Evolutionary conservation across 176 grass and related monocot species (phyloP), one percentile per base, ranked within the genome.

Genomic region (Echinochloa phyllopogon): DNA sequence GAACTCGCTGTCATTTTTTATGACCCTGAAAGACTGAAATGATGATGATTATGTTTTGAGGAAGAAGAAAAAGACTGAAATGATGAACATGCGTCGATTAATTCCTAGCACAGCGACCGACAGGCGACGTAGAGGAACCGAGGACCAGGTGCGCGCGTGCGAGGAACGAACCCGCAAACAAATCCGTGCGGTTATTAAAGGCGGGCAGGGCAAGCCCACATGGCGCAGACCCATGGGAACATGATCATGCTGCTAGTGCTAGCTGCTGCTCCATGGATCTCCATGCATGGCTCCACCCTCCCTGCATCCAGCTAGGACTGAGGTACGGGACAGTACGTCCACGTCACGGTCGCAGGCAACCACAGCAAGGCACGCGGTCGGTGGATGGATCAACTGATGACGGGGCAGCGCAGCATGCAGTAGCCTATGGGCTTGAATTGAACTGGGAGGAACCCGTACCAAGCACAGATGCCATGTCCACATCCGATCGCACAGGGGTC

Each of bases 131-230:
- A 33, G 29, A 33, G 29, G 29, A 33, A 33, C 2, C 11, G n/a
- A 66, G 62, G 75, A 39, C 25, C 77, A 61, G 73, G 10, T 14
- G 11, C 29, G 11, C 29, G 7, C 5, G 25, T 39, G 25, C 10
- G 16, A 80, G 13, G 76, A 80, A 41, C 66, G 29, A 33, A 33
- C 29, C 29, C 65, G 79, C 29, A 57, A 73, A 27, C 63, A 77
- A 24, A 15, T 86, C 44, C 77, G 77, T 45, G 84, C 84, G 56
- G 76, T 74, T 43, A 86, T 74, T 81, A 10, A 87, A 74, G 58
- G 62, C 58, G 59, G 74, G 13, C 17, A 80, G 48, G 18, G 47
- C 47, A 53, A 40, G 33, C n/a, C 33, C 78, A 69, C 78, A 69
- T 81, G 78, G 36, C 21, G 45, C 24, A 18, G 63, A 50, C 66